phyloP scores from a whole-genome alignment of 306 rosid species.

The Prunus salicina region DNA sequence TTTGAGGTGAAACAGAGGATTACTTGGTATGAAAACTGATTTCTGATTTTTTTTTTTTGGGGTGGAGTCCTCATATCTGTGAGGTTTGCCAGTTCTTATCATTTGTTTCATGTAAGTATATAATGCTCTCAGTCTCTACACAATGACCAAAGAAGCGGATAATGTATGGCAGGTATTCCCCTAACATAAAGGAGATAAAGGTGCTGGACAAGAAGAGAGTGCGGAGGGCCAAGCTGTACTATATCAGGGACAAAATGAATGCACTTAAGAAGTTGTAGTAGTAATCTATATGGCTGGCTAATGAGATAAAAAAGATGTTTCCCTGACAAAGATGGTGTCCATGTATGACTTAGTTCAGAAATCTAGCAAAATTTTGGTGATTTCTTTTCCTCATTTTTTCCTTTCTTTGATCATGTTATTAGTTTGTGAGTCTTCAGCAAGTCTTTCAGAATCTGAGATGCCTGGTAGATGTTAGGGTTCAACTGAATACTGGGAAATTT shows the following conservation, averaged over 20 bases:
- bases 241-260: conserved; percentile 87
- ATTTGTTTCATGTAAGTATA: conserved; percentile 9
- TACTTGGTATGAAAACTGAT: neutral
- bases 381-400: neutral
- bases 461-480: conserved; percentile 5
- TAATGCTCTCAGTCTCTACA: conserved; percentile 14
- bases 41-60: too few species aligned
- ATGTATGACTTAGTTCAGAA: conserved; percentile 3
- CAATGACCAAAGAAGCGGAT: neutral
- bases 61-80: neutral
- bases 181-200: conserved; percentile 97
- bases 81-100: neutral
- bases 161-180: conserved; percentile 75
- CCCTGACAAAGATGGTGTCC: neutral
- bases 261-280: conserved; percentile 61
- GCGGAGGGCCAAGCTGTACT: conserved; percentile 93
- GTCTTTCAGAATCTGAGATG: neutral
- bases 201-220: conserved; percentile 94
- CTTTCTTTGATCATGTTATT: neutral
- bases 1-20: neutral
- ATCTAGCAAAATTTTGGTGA: neutral
- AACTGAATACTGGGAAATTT: neutral
- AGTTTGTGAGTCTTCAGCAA: conserved; percentile 1
- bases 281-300: too few species aligned
- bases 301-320: conserved; percentile 1